Base-by-base conservation (phyloP, 2,329 filamentous ascomycete genomes). In the Pyrenophora tritici-repentis region DNA sequence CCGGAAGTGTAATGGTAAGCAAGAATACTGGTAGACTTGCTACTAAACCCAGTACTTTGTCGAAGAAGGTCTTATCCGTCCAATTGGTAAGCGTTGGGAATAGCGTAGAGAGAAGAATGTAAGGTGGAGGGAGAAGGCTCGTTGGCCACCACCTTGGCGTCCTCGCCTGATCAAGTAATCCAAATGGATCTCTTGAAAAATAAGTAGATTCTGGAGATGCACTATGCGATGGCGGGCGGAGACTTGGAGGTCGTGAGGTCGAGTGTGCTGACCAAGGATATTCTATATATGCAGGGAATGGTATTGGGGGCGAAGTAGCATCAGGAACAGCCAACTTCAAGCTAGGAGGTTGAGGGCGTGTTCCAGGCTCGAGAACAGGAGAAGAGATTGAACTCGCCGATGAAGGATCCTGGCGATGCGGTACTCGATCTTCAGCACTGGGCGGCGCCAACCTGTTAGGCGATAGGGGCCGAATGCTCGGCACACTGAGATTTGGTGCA, bases 11-110 rank as follows among this genome's bases (percentile, higher is more conserved):
- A 39, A 94, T 85, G 0, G 93, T 93, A 3, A 99, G 80, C 2
- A 97, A 76, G 56, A 99, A 90, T 32, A 99, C 91, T 62, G 89
- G 95, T 1, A 92, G 90, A n/a, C 91, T 87, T 6, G 92, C 92
- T 32, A 95, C 81, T 9, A 94, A 65, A 35, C 91, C 93, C 40
- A 97, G 77, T 37, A 91, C 76, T 66, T 89, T 91, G 63, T 93
- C 92, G 85, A 87, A 91, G n/a, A 88, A 73, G n/a, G 79, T 85
- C 74, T 97, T 97, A 22, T 88, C 84, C 36, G 75, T 78, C 91
- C 93, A 99, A 20, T 83, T 86, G 58, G 86, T 87, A 24, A 99
- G 75, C 0, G 93, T 97, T 1, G 94, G 94, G 61, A 97, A 96
- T 0, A 99, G 75, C 0, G 89, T 92, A 13, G 84, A 81, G 13